Conservation (phyloP, 1,139 yeast species). For the Arxiozyma bovina region DNA sequence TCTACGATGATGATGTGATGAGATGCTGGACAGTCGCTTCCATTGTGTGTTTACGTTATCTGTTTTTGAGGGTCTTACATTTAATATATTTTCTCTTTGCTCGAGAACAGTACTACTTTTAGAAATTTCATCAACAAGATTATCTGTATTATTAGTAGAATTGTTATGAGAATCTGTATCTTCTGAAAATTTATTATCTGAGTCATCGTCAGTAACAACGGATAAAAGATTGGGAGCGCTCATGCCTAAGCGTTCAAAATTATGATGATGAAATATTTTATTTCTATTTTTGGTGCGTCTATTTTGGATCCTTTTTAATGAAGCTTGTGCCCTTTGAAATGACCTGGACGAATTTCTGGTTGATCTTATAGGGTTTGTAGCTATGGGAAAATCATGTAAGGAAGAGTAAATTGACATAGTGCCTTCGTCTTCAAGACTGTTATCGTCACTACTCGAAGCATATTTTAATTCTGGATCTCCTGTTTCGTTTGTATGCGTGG, state of each 20-base stretch:
- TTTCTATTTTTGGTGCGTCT: conserved; percentile 43
- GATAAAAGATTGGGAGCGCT: conserved; percentile 30
- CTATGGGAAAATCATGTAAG: conserved; percentile 28
- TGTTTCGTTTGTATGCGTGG: neutral
- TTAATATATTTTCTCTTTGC: neutral
- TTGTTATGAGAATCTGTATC: neutral
- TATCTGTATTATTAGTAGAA: neutral
- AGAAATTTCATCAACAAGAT: neutral
- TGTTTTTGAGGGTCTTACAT: neutral
- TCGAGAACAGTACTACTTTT: neutral
- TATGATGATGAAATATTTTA: conserved; percentile 14
- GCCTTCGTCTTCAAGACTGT: conserved; percentile 33
- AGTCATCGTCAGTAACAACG: conserved; percentile 22
- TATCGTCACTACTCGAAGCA: conserved; percentile 10
- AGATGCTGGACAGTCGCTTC: conserved; percentile 17
- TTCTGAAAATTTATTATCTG: conserved; percentile 1
- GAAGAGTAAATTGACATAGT: conserved; percentile 39
- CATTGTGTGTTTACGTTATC: conserved; percentile 8
- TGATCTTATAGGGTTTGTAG: conserved; percentile 28
- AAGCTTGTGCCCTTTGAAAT: conserved; percentile 58
- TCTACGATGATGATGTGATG: conserved; percentile 6
- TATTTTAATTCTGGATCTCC: neutral
- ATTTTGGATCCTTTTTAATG: conserved; percentile 53
- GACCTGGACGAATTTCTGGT: conserved; percentile 38
- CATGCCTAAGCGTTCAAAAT: conserved; percentile 18